Evolutionary conservation across 2,329 filamentous ascomycete genomes (phyloP), one percentile per base, ranked within the genome.

Genomic region (Hymenoscyphus scutula): DNA sequence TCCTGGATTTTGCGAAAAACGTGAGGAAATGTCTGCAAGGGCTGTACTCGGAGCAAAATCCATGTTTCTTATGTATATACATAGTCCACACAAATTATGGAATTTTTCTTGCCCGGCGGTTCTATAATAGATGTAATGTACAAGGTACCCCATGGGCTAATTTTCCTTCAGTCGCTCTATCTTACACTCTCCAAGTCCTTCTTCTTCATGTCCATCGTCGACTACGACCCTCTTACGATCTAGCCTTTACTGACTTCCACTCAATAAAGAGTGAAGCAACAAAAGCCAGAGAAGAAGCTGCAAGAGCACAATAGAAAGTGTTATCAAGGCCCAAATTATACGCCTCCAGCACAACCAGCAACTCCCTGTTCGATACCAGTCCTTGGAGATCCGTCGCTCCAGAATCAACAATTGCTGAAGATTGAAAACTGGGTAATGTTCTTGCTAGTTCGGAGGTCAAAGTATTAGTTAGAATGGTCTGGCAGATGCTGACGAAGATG

Each of bases 381-480:
- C 63, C n/a, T 51, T 82, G 81, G 25, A 93, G 77, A 15, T 58
- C 56, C 3, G 79, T 81, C 10, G 82, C 83, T 60, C 83, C 83
- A 56, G 77, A 80, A 69, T 82, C 77, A 70, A 84, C 78, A 66
- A 86, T 82, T 60, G 79, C 69, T 8, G 71, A 69, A 0, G 80
- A 75, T 38, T 82, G 75, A n/a, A 86, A 71, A n/a, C 74, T 74
- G 1, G 81, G 77, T 13, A 78, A 75, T 62, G 78, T 72, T 2
- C 69, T 63, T 19, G 71, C 65, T 2, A 91, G 77, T 37, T 82
- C 78, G 2, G 79, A 73, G 55, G 84, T 76, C 23, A 91, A 77
- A 0, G 81, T 84, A 69, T 89, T 89, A 65, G 85, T 82, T 76
- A 91, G 90, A 54, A 89, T 80, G 23, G 86, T 84, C 72, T 91